Evolutionary conservation across 2,329 filamentous ascomycete species (phyloP).

Genomic region (Aspergillus pseudoviridinutans): DNA sequence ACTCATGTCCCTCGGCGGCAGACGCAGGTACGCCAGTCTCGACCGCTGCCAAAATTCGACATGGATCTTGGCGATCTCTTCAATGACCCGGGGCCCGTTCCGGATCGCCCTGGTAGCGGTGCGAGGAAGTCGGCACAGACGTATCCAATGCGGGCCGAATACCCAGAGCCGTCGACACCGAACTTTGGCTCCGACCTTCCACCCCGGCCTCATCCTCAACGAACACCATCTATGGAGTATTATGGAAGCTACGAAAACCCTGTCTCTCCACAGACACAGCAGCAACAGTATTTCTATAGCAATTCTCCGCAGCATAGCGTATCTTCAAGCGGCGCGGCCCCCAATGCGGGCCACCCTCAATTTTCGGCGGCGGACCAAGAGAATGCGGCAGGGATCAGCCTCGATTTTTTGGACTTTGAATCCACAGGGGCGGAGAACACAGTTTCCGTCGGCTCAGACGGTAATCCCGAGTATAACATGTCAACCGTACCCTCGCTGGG

Average conservation of each 20-base stretch:
- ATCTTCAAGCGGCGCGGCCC: slow-evolving; percentile 26
- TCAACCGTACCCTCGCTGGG: slow-evolving; percentile 28
- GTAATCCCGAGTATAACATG: slow-evolving; percentile 26
- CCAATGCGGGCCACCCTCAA: slow-evolving; percentile 22
- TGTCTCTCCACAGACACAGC: slow-evolving; percentile 27
- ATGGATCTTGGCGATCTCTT: slow-evolving; percentile 54
- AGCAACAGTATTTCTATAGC: slow-evolving; percentile 31
- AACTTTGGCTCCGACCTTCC: slow-evolving; percentile 21
- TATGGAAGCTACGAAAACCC: slow-evolving; percentile 34
- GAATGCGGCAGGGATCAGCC: slow-evolving; percentile 37
- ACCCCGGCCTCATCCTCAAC: slow-evolving; percentile 21
- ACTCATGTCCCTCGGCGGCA: slow-evolving; percentile 27
- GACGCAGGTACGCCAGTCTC: slow-evolving; percentile 33
- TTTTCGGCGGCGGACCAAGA: slow-evolving; percentile 21
- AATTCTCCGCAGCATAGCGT: slow-evolving; percentile 33
- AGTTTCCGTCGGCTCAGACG: slow-evolving; percentile 23
- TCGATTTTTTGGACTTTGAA: slow-evolving; percentile 54
- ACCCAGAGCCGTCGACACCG: slow-evolving; percentile 20
- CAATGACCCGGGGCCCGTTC: slow-evolving; percentile 40
- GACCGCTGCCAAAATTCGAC: slow-evolving; percentile 55
- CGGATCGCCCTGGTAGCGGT: slow-evolving; percentile 31
- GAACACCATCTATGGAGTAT: slow-evolving; percentile 30
- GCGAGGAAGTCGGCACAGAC: slow-evolving; percentile 23
- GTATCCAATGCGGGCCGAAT: slow-evolving; percentile 20
- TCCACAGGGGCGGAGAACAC: slow-evolving; percentile 30